Percentiles rank a stretch among this genome's conserved stretches.
These are phyloP conservation scores for Osmozyma mogii DNA, from an alignment of 805 yeast genomes.

Conservation along the genomic window DNA sequence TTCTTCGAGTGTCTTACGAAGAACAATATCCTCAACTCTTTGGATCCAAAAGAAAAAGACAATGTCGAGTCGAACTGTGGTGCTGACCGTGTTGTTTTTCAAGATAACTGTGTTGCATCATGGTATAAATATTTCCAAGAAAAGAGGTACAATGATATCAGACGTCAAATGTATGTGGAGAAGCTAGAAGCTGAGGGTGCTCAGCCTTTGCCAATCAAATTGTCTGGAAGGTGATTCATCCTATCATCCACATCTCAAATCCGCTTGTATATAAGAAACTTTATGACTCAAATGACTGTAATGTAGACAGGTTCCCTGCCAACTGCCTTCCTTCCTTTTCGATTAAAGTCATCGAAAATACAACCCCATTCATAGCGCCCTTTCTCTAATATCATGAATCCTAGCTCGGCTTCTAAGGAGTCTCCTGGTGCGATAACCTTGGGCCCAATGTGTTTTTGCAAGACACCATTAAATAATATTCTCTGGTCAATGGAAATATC, in stretches of 20 bases:
- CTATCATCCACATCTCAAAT: no score
- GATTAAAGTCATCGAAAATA: slow-evolving; percentile 21
- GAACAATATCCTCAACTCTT: slow-evolving; percentile 61
- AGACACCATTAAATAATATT: slow-evolving; percentile 63
- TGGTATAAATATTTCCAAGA: slow-evolving; percentile 91
- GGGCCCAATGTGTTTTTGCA: slow-evolving; percentile 46
- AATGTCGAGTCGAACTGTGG: slow-evolving; percentile 53
- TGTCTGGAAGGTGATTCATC: slow-evolving; percentile 17
- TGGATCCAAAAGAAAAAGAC: slow-evolving; percentile 42
- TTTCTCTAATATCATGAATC: slow-evolving; percentile 58
- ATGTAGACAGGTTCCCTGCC: slow-evolving; percentile 29
- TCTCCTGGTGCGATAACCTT: slow-evolving; percentile 36
- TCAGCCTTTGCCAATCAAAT: slow-evolving; percentile 21
- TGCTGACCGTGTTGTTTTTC: slow-evolving; percentile 47
- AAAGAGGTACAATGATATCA: slow-evolving; percentile 71
- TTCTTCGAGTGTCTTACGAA: slow-evolving; percentile 70
- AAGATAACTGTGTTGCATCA: slow-evolving; percentile 69
- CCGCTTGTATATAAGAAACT: no score
- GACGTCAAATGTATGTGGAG: slow-evolving; percentile 57
- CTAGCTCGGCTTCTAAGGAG: slow-evolving; percentile 35
- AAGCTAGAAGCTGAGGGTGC: slow-evolving; percentile 70
- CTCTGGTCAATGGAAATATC: slow-evolving; percentile 39
- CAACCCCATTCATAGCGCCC: slow-evolving; percentile 81
- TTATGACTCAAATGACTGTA: slow-evolving; percentile 9
- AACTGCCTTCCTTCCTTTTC: slow-evolving; percentile 12